Base-by-base conservation (phyloP, 805 yeast genomes). In the Tetrapisispora taiwanensis region DNA sequence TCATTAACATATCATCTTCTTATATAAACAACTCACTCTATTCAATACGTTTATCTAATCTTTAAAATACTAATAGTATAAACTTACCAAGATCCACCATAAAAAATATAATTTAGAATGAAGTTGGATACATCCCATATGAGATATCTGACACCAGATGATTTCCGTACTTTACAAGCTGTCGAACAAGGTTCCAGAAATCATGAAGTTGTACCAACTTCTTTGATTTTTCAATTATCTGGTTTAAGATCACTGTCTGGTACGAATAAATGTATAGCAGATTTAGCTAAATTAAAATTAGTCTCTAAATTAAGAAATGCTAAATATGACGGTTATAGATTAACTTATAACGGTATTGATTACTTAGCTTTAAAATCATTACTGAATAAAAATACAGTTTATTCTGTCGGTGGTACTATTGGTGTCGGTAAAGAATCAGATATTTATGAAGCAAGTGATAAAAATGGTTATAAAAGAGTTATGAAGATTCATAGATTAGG, bases 361-460 rank as follows among this genome's bases (percentile, higher is more conserved):
- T 92, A 85, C 60, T 71, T 92, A 51, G 97, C 97, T 0, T 71
- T 92, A 51, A 87, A 82, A 62, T 74, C 95, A 8, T 77, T 92
- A 79, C 70, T 84, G 50, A 83, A 81, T 56, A 72, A 87, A 52
- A 78, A 80, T 35, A 73, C 86, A 0, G 59, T 92, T 9, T 80
- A 80, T 55, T 81, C 90, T 1, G 75, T 90, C 14, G 97, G 95
- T 15, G 73, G 81, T 38, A 84, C 83, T 9, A 88, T 90, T 53
- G 98, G 97, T 47, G 95, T 92, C 42, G 98, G 98, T 55, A 92
- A 92, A 60, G 98, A 92, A 65, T 88, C 97, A 3, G 98, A 92
- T 67, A 89, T 92, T 56, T 87, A 83, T 62, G 74, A 89, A 12
- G 89, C 84, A 1, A 79, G 81, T 46, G 89, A 83, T 55, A 68